Base-by-base conservation (phyloP, 2,329 filamentous ascomycete species). In the Pyrenochaeta sp. region DNA sequence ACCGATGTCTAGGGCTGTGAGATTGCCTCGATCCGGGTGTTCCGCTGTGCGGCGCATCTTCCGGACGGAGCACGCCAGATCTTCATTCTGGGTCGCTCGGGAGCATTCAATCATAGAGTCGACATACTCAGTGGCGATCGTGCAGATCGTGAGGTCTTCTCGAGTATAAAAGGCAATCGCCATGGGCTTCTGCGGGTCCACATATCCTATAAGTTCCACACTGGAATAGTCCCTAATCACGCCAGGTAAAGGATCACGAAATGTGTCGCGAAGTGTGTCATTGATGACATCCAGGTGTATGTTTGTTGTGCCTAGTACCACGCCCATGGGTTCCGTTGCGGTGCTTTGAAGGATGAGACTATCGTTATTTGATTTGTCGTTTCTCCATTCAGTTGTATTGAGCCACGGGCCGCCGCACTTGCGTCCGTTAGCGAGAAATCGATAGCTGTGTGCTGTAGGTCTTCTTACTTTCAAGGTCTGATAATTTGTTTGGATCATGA, bases 381-480 rank as follows among this genome's bases (percentile, higher is more conserved):
- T n/a, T n/a, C n/a, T n/a, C n/a, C n/a, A n/a, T n/a, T 18, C 19
- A 21, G 31, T 20, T 14, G 6, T 20, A 21, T 34, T 21, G 6
- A 11, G 3, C 20, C 31, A 34, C 6, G 31, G 31, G n/a, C n/a
- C n/a, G n/a, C n/a, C 19, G 7, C 5, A 22, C 31, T 22, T 34
- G 15, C 15, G 19, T 17, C 7, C n/a, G n/a, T 6, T 34, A 8
- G 6, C 15, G 5, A 34, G 31, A 21, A 18, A 7, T 26, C 21
- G 5, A n/a, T n/a, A n/a, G n/a, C n/a, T n/a, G n/a, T n/a, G n/a
- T n/a, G n/a, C n/a, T n/a, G n/a, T n/a, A n/a, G n/a, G n/a, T n/a
- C n/a, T n/a, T n/a, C n/a, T n/a, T 26, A 36, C 34, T 13, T 36
- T 7, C 34, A 36, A 36, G 21, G 5, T 26, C 17, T 36, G 34